A percentile compares a stretch with the other conserved stretches of the same genome.
Conservation (phyloP, 2,329 filamentous ascomycete genomes). For the Chaetomium strumarium region DNA sequence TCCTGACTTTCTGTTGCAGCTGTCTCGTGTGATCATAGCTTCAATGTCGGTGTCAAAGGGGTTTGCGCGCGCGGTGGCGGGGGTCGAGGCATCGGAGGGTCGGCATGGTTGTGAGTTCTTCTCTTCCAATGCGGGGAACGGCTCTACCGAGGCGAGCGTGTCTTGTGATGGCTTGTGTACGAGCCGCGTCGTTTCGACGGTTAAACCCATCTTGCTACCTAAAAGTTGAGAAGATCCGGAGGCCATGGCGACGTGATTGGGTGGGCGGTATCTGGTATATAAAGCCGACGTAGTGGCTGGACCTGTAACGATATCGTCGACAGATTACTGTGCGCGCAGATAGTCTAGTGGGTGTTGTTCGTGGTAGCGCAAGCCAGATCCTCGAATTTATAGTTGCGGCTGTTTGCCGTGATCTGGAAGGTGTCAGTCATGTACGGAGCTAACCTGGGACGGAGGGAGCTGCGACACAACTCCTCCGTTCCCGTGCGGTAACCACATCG, state of each 20-base stretch:
- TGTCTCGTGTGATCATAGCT: constrained; percentile 39
- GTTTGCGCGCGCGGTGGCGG: constrained; percentile 39
- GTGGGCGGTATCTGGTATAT: background rate
- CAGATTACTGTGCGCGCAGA: constrained; percentile 1
- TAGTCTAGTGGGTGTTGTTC: background rate
- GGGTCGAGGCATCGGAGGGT: constrained; percentile 37
- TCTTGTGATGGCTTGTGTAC: constrained; percentile 24
- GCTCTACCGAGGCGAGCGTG: constrained; percentile 23
- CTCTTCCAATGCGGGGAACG: constrained; percentile 21
- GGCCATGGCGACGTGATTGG: constrained; percentile 17
- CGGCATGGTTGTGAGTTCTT: constrained; percentile 21
- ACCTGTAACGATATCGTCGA: constrained; percentile 19
- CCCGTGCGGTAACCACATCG: constrained; percentile 5
- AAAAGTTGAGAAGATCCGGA: constrained; percentile 13
- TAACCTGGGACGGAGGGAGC: background rate
- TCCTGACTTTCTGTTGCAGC: constrained; percentile 32
- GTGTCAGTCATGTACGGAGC: constrained; percentile 1
- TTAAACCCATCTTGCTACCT: constrained; percentile 19
- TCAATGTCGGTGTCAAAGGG: constrained; percentile 56
- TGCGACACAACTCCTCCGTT: background rate
- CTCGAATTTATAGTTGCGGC: background rate
- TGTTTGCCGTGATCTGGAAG: background rate
- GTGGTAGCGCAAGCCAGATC: background rate
- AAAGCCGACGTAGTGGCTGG: constrained; percentile 5
- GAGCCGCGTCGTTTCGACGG: constrained; percentile 19